Base-by-base conservation (phyloP, 75 land plant genomes). In the Picea sitchensis region DNA sequence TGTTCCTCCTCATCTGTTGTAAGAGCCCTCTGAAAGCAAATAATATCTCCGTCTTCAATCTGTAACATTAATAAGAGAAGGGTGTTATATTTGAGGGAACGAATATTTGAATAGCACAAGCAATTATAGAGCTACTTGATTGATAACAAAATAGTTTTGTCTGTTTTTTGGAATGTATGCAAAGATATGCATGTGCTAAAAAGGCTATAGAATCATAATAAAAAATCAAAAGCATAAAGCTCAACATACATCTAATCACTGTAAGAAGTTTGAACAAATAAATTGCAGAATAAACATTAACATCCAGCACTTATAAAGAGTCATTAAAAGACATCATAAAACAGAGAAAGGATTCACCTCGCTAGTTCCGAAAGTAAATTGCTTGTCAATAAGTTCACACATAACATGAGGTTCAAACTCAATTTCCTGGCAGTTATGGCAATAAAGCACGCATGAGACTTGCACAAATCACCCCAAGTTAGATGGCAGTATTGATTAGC, bases 351-450 rank as follows among this genome's bases (percentile, higher is more conserved):
- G 2, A 64, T 26, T 44, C 58, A 87, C 88, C 88, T 87, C 86
- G 30, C 83, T 84, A 11, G 75, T 83, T 75, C 59, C 77, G 63
- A 87, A 87, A 9, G 88, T 81, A 23, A 67, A 44, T 72, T 79
- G 83, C 78, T 87, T 87, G 59, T 87, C 86, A 58, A 87, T 83
- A 18, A 38, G 86, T 72, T 87, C 88, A 75, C 88, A 87, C 88
- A 87, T 87, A 14, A 87, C 86, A 81, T 65, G 81, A 26, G 88
- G 88, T 41, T 87, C 88, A 79, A 87, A 87, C 76, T 83, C 83
- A 61, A 87, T 87, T 62, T 87, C 88, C 88, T 87, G 86, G 73
- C 74, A 5, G 21, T 23, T 5, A 21, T 30, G 23, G 26, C 30
- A 1, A 62, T 3, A 21, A 62, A n/a, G 26, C 30, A 62, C 5